Evolutionary conservation across 768 basidiomycete genomes (phyloP).

Genomic region (Krasilnikovozyma curviuscula): DNA sequence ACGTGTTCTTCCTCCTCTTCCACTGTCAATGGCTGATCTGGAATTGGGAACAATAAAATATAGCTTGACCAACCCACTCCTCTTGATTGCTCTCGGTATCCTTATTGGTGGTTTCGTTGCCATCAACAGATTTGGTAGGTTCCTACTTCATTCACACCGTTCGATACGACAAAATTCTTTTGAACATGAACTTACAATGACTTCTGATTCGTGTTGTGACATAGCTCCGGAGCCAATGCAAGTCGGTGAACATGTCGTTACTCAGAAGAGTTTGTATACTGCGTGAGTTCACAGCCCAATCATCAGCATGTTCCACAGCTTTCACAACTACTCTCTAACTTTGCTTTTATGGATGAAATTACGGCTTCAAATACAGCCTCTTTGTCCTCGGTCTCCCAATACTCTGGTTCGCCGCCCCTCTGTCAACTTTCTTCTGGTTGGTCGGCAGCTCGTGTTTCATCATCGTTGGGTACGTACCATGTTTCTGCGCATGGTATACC

Average conservation of each 20-base stretch:
- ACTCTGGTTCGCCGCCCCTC: constrained; percentile 41
- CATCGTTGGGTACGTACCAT: constrained; percentile 37
- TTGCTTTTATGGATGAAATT: background rate
- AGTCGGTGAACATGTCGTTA: constrained; percentile 58
- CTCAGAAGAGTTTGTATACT: constrained; percentile 75
- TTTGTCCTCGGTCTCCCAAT: constrained; percentile 84
- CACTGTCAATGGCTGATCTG: background rate
- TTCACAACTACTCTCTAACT: background rate
- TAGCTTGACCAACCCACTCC: constrained; percentile 61
- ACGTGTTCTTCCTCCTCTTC: background rate
- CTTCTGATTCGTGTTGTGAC: background rate
- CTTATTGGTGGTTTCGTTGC: constrained; percentile 75
- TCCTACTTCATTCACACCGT: constrained; percentile 4
- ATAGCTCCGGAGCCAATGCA: constrained; percentile 69
- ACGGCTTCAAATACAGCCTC: constrained; percentile 28
- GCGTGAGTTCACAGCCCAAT: constrained; percentile 16
- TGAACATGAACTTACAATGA: no score
- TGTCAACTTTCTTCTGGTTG: constrained; percentile 74
- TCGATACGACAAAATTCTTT: background rate
- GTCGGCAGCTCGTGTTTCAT: constrained; percentile 68
- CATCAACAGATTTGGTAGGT: constrained; percentile 74
- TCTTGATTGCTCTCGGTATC: constrained; percentile 67
- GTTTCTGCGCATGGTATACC: background rate
- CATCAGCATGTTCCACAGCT: no score
- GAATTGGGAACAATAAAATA: background rate